Base-by-base conservation (phyloP, 441 rosid genomes). In the Gossypium aridum region DNA sequence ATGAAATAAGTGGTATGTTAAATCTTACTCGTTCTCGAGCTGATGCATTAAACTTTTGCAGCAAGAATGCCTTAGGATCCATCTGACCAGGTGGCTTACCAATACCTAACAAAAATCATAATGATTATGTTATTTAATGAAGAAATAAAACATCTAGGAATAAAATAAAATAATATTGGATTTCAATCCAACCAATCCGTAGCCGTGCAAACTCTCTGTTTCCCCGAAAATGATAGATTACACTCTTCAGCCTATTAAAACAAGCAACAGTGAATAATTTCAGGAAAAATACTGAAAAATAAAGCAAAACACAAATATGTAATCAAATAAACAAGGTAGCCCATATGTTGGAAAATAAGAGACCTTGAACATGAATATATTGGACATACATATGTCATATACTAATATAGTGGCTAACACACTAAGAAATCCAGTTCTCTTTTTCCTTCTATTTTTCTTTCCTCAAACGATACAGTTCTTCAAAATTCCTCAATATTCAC, bases 41-140 rank as follows among this genome's bases (percentile, higher is more conserved):
- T 65, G 74, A 76, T 26, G 79, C 81, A 76, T 89, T 94, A 84
- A 92, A 91, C 84, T 84, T 92, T 84, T 94, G 98, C 75, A 94
- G 80, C 83, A 91, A 80, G 78, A 91, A 94, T 70, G 98, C 99
- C 77, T 92, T 94, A 43, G 99, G 99, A 79, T 94, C 99, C 98
- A 92, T 94, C 83, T 91, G 98, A 80, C 99, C 97, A 7, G 94
- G 96, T 53, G 98, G 97, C 80, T 84, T 88, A 23, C 94, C 94
- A 17, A 92, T 91, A 75, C 97, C 97, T 92, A 63, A 28, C 25
- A 64, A 71, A 72, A 25, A 37, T 23, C 0, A 57, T 55, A 74
- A 56, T 26, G 34, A 34, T 64, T 55, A 31, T 55, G 14, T 10
- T 43, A 13, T 1, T 3, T 54, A 43, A 25, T n/a, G 16, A 72